Evolutionary conservation across 2,329 filamentous ascomycete species (phyloP), one percentile per base, ranked within the genome.

Genomic region (Tolypocladium paradoxum): DNA sequence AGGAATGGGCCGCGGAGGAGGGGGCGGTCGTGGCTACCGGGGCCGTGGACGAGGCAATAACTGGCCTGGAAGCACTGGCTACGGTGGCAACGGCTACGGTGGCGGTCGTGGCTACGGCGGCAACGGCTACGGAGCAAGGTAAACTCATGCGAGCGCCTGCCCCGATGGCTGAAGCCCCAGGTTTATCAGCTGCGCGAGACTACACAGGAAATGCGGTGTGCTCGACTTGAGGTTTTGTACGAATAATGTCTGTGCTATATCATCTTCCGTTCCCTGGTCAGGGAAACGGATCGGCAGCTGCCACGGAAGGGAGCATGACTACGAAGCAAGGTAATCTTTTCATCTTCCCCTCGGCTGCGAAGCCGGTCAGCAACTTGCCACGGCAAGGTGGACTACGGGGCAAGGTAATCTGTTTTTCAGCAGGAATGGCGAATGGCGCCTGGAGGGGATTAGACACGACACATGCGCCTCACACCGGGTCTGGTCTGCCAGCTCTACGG

Each of bases 21-120:
- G 68, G 50, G 63, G 64, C 2, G 63, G 64, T 1, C 67, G 69
- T 45, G 64, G 65, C 50, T 62, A 66, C 48, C 64, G 68, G 14
- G 54, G 64, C 51, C 52, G 54, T 29, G 53, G 56, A n/a, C 61
- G 65, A 22, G 55, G 58, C 11, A 62, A 57, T 55, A 59, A 51
- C 47, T 45, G 36, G 24, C 20, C 43, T 2, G 35, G 40, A 47
- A 43, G 52, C 20, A 48, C 48, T 22, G 40, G 38, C 38, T 53
- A 53, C n/a, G 52, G 52, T 4, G 40, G 40, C 27, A 18, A n/a
- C 14, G 18, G 27, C 24, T 45, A 45, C 20, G 37, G 38, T 6
- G 38, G 38, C 38, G 16, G 7, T n/a, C n/a, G n/a, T 9, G 33
- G 33, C 33, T 35, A 35, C 33, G 33, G 33, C 7, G 33, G 14